Conservation (phyloP, 1,284 basidiomycete genomes). For the Tremellales sp. region DNA sequence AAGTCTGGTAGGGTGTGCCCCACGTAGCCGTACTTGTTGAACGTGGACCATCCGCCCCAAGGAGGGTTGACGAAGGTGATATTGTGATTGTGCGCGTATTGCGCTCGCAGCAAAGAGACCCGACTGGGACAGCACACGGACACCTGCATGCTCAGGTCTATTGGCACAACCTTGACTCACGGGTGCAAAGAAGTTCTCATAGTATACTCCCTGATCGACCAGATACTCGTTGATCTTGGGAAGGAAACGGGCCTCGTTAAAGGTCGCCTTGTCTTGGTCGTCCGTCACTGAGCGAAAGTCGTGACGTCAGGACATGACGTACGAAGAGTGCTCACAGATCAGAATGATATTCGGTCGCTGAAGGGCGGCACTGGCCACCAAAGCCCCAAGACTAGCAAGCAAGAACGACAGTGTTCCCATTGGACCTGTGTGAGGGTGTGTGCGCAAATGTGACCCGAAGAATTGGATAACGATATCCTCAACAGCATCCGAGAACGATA, state of each 20-base stretch:
- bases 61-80: conserved; percentile 31
- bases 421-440: too few species aligned
- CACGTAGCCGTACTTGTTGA: conserved; percentile 34
- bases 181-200: conserved; percentile 31
- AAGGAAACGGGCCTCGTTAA: conserved; percentile 12
- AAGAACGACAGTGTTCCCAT: too few species aligned
- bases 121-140: conserved; percentile 37
- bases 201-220: conserved; percentile 22
- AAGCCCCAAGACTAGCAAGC: too few species aligned
- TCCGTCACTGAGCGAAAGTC: conserved; percentile 21
- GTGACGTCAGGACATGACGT: neutral
- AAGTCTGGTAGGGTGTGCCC: conserved; percentile 31
- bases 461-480: too few species aligned
- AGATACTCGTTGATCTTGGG: conserved; percentile 22
- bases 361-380: neutral
- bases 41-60: conserved; percentile 33
- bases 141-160: conserved; percentile 1
- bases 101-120: conserved; percentile 28
- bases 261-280: conserved; percentile 26
- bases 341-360: conserved; percentile 28
- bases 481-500: too few species aligned
- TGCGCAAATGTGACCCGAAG: too few species aligned
- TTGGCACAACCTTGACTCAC: conserved; percentile 1
- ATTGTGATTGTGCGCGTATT: conserved; percentile 39
- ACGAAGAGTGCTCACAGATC: conserved; percentile 16